Evolutionary conservation across 192 early-diverging fungal genomes (phyloP).

Genomic region (Spizellomyces punctatus): DNA sequence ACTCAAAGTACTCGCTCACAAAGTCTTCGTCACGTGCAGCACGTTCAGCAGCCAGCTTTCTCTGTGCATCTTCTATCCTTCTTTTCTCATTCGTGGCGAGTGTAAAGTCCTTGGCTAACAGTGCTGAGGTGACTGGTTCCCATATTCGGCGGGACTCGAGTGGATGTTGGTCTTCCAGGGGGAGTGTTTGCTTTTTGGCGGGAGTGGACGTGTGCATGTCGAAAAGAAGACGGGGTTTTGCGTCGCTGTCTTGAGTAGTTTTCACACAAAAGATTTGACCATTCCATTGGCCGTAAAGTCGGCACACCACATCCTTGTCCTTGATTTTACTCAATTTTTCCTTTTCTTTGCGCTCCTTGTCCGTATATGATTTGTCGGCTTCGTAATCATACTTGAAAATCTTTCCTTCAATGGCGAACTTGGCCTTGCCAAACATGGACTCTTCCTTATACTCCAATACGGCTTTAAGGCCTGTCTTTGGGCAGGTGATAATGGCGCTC

Average conservation of each 20-base stretch:
- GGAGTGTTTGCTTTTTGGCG: conserved; percentile 55
- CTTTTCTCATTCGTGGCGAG: conserved; percentile 69
- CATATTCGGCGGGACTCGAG: conserved; percentile 68
- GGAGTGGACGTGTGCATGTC: conserved; percentile 54
- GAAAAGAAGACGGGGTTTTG: conserved; percentile 42
- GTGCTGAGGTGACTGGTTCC: conserved; percentile 59
- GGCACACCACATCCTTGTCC: conserved; percentile 54
- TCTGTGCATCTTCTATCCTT: conserved; percentile 68
- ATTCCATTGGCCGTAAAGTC: conserved; percentile 69
- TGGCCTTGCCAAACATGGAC: conserved; percentile 68
- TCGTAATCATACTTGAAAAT: conserved; percentile 64
- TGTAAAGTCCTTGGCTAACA: conserved; percentile 57
- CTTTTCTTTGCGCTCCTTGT: conserved; percentile 48
- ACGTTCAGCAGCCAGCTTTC: conserved; percentile 51
- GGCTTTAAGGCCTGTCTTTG: conserved; percentile 60
- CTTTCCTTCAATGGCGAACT: conserved; percentile 68
- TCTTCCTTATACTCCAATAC: conserved; percentile 76
- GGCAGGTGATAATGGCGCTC: conserved; percentile 62
- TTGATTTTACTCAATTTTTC: conserved; percentile 50
- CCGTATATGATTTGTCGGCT: conserved; percentile 40
- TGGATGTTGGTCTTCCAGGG: conserved; percentile 61
- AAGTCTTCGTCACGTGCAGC: conserved; percentile 53
- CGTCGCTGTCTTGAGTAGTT: neutral
- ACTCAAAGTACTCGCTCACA: conserved; percentile 63
- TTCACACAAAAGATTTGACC: conserved; percentile 51